These are phyloP conservation scores for Rheum nobile DNA, from an alignment of 148 eudicot species.

Conservation along the genomic window DNA sequence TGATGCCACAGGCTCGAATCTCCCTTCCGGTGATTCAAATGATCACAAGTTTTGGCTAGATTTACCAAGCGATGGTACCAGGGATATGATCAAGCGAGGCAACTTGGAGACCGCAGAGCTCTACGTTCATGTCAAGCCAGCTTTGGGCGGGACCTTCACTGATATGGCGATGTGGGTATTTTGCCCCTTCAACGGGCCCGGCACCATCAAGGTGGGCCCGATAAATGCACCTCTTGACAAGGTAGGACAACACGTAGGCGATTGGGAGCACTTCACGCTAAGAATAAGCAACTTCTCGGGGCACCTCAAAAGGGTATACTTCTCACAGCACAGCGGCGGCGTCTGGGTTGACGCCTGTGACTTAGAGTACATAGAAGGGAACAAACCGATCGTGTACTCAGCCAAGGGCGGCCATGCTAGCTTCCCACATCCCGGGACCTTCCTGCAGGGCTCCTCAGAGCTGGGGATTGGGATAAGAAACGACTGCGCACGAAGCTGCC, in stretches of 20 bases:
- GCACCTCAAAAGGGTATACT: slow-evolving; percentile 52
- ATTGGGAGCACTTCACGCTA: slow-evolving; percentile 90
- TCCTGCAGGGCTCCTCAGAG: slow-evolving; percentile 62
- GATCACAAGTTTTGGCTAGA: slow-evolving; percentile 77
- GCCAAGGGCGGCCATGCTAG: slow-evolving; percentile 78
- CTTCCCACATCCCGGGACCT: slow-evolving; percentile 56
- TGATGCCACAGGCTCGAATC: slow-evolving; percentile 56
- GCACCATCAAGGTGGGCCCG: slow-evolving; percentile 57
- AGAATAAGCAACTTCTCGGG: slow-evolving; percentile 86
- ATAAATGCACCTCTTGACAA: slow-evolving; percentile 31
- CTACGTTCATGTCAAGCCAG: slow-evolving; percentile 83
- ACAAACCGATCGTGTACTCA: slow-evolving; percentile 51
- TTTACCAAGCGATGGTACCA: slow-evolving; percentile 41
- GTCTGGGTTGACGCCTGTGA: slow-evolving; percentile 58
- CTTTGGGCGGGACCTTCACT: slow-evolving; percentile 72
- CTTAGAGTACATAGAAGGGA: slow-evolving; percentile 70
- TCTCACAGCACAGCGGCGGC: slow-evolving; percentile 89
- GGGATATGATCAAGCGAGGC: slow-evolving; percentile 48
- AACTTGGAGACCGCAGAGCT: slow-evolving; percentile 54
- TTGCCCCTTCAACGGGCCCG: slow-evolving; percentile 84
- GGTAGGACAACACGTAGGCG: slow-evolving; percentile 74
- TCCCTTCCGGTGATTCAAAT: slow-evolving; percentile 63
- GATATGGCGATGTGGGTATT: slow-evolving; percentile 91
- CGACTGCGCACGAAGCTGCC: slow-evolving; percentile 50
- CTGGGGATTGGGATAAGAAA: slow-evolving; percentile 79